Conservation (phyloP, 306 rosid genomes). For the Cucumis melo region DNA sequence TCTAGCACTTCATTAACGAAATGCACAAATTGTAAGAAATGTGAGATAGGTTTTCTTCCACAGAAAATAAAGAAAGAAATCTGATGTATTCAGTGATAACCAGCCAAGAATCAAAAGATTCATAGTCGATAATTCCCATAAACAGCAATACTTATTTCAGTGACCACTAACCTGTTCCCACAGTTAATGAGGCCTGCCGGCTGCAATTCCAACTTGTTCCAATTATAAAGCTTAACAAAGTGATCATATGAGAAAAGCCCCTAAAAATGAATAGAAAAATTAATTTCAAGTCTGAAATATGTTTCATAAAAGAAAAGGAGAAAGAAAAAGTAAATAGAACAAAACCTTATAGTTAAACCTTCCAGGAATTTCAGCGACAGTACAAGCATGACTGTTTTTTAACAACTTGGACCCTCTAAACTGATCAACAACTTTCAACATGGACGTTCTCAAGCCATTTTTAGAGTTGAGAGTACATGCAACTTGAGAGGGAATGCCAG, state of each 20-base stretch:
- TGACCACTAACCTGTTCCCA: slow-evolving; percentile 66
- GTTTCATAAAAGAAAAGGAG: not conserved
- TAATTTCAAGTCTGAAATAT: slow-evolving; percentile 2
- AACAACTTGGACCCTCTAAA: slow-evolving; percentile 61
- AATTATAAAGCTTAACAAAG: slow-evolving; percentile 73
- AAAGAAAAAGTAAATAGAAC: slow-evolving; percentile 1
- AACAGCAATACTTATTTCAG: not conserved
- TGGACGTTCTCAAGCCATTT: slow-evolving; percentile 59
- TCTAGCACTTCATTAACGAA: not conserved
- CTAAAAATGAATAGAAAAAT: slow-evolving; percentile 27
- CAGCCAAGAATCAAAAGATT: not conserved
- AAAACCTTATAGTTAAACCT: slow-evolving; percentile 60
- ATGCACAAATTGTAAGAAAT: not conserved
- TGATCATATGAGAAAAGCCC: slow-evolving; percentile 56
- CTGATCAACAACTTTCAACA: slow-evolving; percentile 70
- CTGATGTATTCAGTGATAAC: not conserved
- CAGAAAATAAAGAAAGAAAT: not conserved
- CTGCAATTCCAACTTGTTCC: slow-evolving; percentile 52
- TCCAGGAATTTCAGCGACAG: slow-evolving; percentile 40
- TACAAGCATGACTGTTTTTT: slow-evolving; percentile 22
- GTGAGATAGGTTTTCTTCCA: not conserved
- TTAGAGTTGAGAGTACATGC: slow-evolving; percentile 35
- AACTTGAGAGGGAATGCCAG: slow-evolving; percentile 29
- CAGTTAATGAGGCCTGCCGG: slow-evolving; percentile 82
- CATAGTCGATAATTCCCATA: not conserved